phyloP scores from a whole-genome alignment of 257 asterid genomes.

The Hygrophila difformis region DNA sequence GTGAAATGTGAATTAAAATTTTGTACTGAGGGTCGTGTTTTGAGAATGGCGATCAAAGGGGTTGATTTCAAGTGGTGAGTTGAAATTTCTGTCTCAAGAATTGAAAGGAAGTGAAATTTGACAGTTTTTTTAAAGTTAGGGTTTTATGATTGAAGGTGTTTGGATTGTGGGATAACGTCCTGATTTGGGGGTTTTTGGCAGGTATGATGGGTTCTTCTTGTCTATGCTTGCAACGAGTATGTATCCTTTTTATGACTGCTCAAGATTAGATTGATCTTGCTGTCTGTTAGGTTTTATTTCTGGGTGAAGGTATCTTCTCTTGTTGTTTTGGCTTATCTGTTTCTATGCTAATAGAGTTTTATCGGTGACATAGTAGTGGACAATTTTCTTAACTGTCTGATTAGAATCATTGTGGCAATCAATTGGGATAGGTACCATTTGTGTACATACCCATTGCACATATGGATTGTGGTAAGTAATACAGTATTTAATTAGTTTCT shows the following conservation, averaged over 20 bases:
- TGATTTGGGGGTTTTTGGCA: slow-evolving; percentile 32
- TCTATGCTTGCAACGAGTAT: slow-evolving; percentile 94
- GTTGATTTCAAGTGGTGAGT: slow-evolving; percentile 86
- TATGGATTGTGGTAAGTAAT: slow-evolving; percentile 88
- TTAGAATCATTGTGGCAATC: slow-evolving; percentile 76
- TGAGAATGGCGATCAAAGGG: slow-evolving; percentile 74
- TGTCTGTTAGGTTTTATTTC: slow-evolving; percentile 17
- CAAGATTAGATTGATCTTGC: slow-evolving; percentile 5
- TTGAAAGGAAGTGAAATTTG: not conserved
- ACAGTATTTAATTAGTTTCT: slow-evolving; percentile 1
- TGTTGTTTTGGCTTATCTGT: not conserved
- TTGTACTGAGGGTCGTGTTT: not conserved
- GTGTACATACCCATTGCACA: slow-evolving; percentile 77
- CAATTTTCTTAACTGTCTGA: slow-evolving; percentile 30
- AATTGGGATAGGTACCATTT: slow-evolving; percentile 81
- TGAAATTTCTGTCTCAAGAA: slow-evolving; percentile 9
- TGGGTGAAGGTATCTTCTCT: slow-evolving; percentile 2
- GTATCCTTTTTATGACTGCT: slow-evolving; percentile 57
- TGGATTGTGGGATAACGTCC: not conserved
- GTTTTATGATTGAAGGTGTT: slow-evolving; percentile 11
- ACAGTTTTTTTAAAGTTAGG: slow-evolving; percentile 10
- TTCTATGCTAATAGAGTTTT: not conserved
- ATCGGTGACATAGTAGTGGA: slow-evolving; percentile 6
- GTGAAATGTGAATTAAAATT: too few species aligned
- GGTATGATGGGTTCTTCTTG: slow-evolving; percentile 99